These are phyloP conservation scores for Cydonia oblonga DNA, from an alignment of 331 rosid genomes.

Conservation along the genomic window DNA sequence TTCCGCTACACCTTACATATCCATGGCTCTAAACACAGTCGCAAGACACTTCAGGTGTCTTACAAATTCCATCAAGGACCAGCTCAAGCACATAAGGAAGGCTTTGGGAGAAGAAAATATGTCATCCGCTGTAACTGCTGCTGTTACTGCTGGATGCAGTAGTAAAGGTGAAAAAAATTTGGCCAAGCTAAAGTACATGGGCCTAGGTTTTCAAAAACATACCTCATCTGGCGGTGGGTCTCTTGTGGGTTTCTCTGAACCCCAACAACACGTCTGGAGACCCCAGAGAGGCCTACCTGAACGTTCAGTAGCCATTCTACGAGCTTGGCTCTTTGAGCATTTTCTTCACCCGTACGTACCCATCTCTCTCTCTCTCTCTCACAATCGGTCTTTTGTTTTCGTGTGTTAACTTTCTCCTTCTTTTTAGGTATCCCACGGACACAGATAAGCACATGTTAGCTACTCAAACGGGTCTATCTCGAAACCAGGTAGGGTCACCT, in stretches of 20 bases:
- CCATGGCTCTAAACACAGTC: constrained; percentile 54
- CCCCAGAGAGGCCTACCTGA: constrained; percentile 97
- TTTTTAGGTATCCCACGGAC: constrained; percentile 63
- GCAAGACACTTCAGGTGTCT: constrained; percentile 55
- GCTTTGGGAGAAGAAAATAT: constrained; percentile 44
- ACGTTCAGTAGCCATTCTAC: constrained; percentile 69
- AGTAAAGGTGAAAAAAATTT: constrained; percentile 24
- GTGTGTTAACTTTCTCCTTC: not conserved
- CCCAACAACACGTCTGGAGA: constrained; percentile 69
- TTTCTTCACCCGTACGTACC: constrained; percentile 94
- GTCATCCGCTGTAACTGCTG: constrained; percentile 10
- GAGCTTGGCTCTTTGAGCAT: constrained; percentile 95
- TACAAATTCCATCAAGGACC: constrained; percentile 51
- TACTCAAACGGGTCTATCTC: constrained; percentile 84
- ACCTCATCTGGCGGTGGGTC: constrained; percentile 27
- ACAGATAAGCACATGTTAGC: constrained; percentile 94
- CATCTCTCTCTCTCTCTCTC: not conserved
- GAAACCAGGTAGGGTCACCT: constrained; percentile 73
- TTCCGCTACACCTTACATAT: constrained; percentile 65
- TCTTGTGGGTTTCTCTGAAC: constrained; percentile 35
- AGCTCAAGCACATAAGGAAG: constrained; percentile 37
- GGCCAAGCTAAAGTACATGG: constrained; percentile 34
- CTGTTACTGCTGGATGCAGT: constrained; percentile 17
- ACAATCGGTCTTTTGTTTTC: not conserved
- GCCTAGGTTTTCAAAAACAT: constrained; percentile 48